These are phyloP conservation scores for Backusella tarrabulga DNA, from an alignment of 192 early-diverging fungal species.

Conservation along the genomic window DNA sequence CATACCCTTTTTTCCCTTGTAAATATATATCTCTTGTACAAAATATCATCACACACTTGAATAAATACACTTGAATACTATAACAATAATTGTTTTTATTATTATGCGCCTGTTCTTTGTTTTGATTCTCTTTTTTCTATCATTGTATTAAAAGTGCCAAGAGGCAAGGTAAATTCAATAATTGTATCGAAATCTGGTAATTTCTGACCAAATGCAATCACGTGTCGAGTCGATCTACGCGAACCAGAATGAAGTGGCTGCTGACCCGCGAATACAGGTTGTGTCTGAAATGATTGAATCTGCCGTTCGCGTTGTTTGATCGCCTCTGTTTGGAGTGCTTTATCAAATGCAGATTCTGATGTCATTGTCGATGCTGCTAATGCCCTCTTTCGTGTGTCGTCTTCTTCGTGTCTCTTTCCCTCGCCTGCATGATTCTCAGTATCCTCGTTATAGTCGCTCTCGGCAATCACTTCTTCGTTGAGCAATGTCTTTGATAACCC, in stretches of 20 bases:
- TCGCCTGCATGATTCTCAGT: not conserved
- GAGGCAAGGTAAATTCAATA: conserved; percentile 39
- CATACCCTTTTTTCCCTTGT: not conserved
- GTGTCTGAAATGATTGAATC: not conserved
- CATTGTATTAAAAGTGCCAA: conserved; percentile 33
- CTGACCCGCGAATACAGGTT: not conserved
- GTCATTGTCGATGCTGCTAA: not conserved
- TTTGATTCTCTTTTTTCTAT: conserved; percentile 27
- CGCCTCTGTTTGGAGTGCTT: not conserved
- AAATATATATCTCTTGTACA: not conserved
- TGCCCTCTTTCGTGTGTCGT: not conserved
- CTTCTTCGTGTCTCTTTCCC: not conserved
- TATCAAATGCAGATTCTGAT: not conserved
- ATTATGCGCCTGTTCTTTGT: not conserved
- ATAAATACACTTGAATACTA: too few species aligned
- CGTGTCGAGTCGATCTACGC: conserved; percentile 37
- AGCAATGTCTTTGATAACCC: conserved; percentile 23
- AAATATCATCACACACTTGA: not conserved
- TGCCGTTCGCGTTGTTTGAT: not conserved
- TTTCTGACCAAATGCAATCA: conserved; percentile 44
- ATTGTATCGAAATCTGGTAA: conserved; percentile 24
- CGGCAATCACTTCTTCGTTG: not conserved
- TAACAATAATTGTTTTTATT: not conserved
- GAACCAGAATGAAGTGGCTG: not conserved
- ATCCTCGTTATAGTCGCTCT: not conserved